These are phyloP conservation scores for Paratinospora sagittata DNA, from an alignment of 164 flowering plant species.

Conservation along the genomic window DNA sequence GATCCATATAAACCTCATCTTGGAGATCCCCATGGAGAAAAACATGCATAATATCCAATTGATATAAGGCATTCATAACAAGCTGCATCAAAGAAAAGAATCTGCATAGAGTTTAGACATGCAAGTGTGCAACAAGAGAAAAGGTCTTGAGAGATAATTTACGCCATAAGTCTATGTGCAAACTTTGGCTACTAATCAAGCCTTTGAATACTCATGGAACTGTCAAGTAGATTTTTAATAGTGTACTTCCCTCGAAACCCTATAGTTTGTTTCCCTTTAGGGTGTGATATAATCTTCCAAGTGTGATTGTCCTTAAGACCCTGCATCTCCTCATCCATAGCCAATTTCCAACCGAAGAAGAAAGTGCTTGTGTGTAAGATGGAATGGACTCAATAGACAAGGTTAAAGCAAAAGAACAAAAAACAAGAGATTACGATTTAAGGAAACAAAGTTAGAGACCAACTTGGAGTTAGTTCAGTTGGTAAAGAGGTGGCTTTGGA, in stretches of 20 bases:
- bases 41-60: background rate
- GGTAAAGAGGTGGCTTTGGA: too few species aligned
- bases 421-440: background rate
- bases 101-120: background rate
- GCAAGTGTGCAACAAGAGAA: slow-evolving; percentile 1
- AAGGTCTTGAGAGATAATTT: background rate
- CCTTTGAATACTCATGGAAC: slow-evolving; percentile 6
- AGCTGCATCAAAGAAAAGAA: background rate
- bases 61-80: background rate
- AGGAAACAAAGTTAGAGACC: too few species aligned
- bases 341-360: background rate
- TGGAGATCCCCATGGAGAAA: background rate
- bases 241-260: slow-evolving; percentile 3
- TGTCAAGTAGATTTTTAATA: slow-evolving; percentile 2
- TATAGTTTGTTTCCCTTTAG: background rate
- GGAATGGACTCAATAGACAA: background rate
- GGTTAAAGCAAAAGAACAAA: background rate
- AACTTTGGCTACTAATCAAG: background rate
- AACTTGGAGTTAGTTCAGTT: too few species aligned
- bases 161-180: slow-evolving; percentile 1
- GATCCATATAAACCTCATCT: background rate
- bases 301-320: background rate
- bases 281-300: background rate
- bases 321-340: slow-evolving; percentile 5
- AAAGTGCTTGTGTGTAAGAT: background rate